Percentiles rank a stretch among this genome's conserved stretches.
Conservation (phyloP, 1,284 basidiomycete species). For the Pterula multifida region DNA sequence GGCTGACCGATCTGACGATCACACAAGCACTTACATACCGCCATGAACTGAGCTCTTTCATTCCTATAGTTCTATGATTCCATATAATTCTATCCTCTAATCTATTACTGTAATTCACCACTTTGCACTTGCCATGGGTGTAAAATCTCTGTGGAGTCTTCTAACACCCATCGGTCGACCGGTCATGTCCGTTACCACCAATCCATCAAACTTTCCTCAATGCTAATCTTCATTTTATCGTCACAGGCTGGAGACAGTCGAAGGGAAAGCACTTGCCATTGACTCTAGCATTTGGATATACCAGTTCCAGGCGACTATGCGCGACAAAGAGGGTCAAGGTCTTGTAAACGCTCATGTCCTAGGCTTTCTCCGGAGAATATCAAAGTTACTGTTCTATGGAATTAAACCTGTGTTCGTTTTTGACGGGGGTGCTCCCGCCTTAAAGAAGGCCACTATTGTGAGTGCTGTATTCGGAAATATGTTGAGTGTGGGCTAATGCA, state of each 20-base stretch:
- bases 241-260: slow-evolving; percentile 77
- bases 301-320: slow-evolving; percentile 97
- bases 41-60: neutral
- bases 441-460: slow-evolving; percentile 85
- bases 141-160: slow-evolving; percentile 91
- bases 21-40: no score
- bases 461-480: slow-evolving; percentile 17
- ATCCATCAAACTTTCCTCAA: neutral
- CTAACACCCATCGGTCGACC: slow-evolving; percentile 82
- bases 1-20: no score
- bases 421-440: slow-evolving; percentile 82
- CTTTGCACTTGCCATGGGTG: slow-evolving; percentile 55
- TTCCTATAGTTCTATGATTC: neutral
- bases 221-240: slow-evolving; percentile 3
- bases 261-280: slow-evolving; percentile 86
- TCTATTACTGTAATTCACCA: neutral
- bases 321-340: slow-evolving; percentile 88
- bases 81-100: neutral
- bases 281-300: slow-evolving; percentile 99
- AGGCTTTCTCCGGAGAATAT: slow-evolving; percentile 87
- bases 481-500: neutral
- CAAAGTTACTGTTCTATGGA: slow-evolving; percentile 92
- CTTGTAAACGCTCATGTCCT: slow-evolving; percentile 92
- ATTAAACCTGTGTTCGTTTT: slow-evolving; percentile 98
- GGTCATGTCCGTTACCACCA: slow-evolving; percentile 54